Percentiles rank a stretch among this genome's conserved stretches.
Evolutionary conservation across 768 basidiomycete species (phyloP).

Genomic region (Mycena kentingensis): DNA sequence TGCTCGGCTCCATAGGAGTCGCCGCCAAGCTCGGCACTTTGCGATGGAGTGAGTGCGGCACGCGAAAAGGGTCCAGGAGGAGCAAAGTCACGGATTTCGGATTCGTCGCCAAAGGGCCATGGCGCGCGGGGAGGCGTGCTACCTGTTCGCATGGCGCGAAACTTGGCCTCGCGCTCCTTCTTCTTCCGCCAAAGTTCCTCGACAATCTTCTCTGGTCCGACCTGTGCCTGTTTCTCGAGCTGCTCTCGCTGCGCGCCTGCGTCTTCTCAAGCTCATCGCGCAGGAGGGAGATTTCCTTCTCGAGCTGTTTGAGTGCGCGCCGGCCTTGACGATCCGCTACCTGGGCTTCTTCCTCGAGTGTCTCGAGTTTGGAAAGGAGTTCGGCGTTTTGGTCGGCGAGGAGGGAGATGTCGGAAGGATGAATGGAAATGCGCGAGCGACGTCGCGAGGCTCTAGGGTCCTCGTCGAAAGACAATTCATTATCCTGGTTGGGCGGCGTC

Average conservation of each 20-base stretch:
- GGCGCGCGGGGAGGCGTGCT: conserved; percentile 30
- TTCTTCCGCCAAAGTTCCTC: conserved; percentile 49
- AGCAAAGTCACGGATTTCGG: conserved; percentile 58
- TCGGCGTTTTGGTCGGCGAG: conserved; percentile 86
- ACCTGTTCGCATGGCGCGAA: conserved; percentile 52
- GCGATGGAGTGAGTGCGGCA: conserved; percentile 8
- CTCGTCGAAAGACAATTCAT: background rate
- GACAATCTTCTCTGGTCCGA: conserved; percentile 41
- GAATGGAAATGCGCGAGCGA: conserved; percentile 56
- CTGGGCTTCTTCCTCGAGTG: conserved; percentile 69
- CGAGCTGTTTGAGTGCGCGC: conserved; percentile 68
- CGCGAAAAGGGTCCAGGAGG: conserved; percentile 47
- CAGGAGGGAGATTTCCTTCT: conserved; percentile 77
- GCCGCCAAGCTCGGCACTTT: conserved; percentile 14
- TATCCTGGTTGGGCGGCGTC: conserved; percentile 37
- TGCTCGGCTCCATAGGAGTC: conserved; percentile 13
- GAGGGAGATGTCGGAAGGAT: conserved; percentile 65
- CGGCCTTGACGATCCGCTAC: conserved; percentile 69
- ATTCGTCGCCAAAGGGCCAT: conserved; percentile 29
- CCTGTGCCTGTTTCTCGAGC: conserved; percentile 65
- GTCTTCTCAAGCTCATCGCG: conserved; percentile 77
- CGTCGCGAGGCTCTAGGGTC: conserved; percentile 29
- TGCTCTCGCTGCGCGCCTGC: conserved; percentile 69
- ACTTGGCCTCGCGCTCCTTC: conserved; percentile 54
- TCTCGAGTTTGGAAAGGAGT: conserved; percentile 72